Base-by-base conservation (phyloP, 768 basidiomycete genomes). In the Rhodotorula toruloides region DNA sequence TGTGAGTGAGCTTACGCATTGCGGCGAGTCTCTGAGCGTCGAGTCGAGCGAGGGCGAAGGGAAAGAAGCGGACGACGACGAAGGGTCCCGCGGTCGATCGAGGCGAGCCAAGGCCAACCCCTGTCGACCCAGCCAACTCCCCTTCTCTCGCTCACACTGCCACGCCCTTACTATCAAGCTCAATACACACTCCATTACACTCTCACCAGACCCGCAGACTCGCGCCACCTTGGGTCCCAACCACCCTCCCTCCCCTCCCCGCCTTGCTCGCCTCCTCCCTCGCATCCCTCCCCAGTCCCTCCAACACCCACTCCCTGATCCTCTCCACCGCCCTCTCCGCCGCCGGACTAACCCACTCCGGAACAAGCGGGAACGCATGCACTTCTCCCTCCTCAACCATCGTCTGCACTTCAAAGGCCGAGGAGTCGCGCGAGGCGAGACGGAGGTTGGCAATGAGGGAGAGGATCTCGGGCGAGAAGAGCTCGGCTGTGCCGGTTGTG, bases 321-420 rank as follows among this genome's bases (percentile, higher is more conserved):
- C 50, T 34, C 27, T n/a, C n/a, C 49, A 31, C 22, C 36, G 60
- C 61, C 36, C 21, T 21, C 27, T 25, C 10, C 25, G 60, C 56
- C 1, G 37, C 44, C 11, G 66, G 66, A 25, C 58, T 60, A 13
- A 67, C 47, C 66, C 66, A 67, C 55, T 61, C 60, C 11, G 66
- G 66, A 32, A 62, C 60, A 39, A 67, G 66, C 47, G 66, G 66
- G 43, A 67, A 67, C 17, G 66, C 66, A 16, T 67, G 66, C 22
- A 62, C 60, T n/a, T 67, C 66, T 3, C 56, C 61, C 12, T 36
- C 37, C 19, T 22, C 60, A 22, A 40, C 43, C 36, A 57, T n/a
- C 50, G 40, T 17, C 31, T 62, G 37, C 29, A 67, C 50, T 16
- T 27, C n/a, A 27, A 61, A 39, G 37, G 42, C 19, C 9, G 37